A percentile compares a stretch with the other conserved stretches of the same genome.
These are phyloP conservation scores for Oryza rufipogon DNA, from an alignment of 176 grass and related monocot genomes.

Conservation along the genomic window DNA sequence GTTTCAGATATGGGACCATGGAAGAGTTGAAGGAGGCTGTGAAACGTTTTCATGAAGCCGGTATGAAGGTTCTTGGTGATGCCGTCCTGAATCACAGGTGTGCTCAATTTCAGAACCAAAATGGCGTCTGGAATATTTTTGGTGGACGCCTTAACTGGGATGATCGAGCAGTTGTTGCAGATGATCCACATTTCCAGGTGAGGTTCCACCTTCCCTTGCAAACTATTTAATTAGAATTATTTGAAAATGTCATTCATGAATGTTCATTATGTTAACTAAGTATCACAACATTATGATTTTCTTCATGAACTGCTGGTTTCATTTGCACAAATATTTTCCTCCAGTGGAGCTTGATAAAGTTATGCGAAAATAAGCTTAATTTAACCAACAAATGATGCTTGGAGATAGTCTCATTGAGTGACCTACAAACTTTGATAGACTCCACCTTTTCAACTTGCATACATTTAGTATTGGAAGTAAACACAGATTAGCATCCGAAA, in stretches of 20 bases:
- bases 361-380: too few relatives aligned
- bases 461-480: constrained; percentile 25
- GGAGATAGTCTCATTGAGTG: too few relatives aligned
- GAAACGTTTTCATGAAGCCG: constrained; percentile 69
- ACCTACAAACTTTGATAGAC: not conserved
- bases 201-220: constrained; percentile 22
- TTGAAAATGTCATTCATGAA: constrained; percentile 11
- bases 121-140: constrained; percentile 96
- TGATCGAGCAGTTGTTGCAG: constrained; percentile 84
- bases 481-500: constrained; percentile 3
- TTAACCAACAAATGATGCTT: too few relatives aligned
- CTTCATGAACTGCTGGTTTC: too few relatives aligned
- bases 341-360: too few relatives aligned
- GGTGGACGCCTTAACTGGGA: constrained; percentile 92
- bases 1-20: constrained; percentile 85
- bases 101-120: constrained; percentile 72
- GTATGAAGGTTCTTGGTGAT: constrained; percentile 95
- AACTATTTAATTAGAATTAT: not conserved
- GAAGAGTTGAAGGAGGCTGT: constrained; percentile 90
- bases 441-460: constrained; percentile 13
- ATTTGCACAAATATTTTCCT: too few relatives aligned
- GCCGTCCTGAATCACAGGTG: constrained; percentile 95
- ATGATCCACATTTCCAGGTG: constrained; percentile 99
- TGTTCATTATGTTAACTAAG: constrained; percentile 12
- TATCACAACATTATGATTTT: not conserved